Percentiles rank a stretch among this genome's conserved stretches.
phyloP scores from a whole-genome alignment of 106 monocot genomes.

The Amphibolis antarctica region DNA sequence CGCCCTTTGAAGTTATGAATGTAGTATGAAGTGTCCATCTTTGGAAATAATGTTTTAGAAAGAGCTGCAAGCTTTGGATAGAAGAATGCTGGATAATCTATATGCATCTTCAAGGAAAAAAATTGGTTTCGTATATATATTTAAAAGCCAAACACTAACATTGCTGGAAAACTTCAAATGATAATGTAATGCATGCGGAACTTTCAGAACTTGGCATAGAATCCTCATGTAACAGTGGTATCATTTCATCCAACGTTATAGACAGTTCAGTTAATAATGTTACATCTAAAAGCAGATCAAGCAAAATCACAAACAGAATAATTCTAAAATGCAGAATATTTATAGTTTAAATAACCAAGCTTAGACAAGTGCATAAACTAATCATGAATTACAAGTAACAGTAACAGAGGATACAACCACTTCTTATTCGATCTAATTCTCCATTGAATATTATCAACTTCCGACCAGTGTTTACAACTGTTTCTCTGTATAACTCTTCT shows the following conservation, averaged over 20 bases:
- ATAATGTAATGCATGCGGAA: too few relatives aligned
- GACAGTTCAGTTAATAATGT: too few relatives aligned
- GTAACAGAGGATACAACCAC: conserved; percentile 82
- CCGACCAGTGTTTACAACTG: conserved; percentile 48
- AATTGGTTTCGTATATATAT: background rate
- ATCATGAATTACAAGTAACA: background rate
- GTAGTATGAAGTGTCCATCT: conserved; percentile 67
- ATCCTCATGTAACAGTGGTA: too few relatives aligned
- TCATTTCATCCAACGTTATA: too few relatives aligned
- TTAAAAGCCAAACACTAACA: background rate
- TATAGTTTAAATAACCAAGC: too few relatives aligned
- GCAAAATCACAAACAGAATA: too few relatives aligned
- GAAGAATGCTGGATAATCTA: conserved; percentile 96
- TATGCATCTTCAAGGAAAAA: conserved; percentile 18
- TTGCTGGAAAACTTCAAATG: too few relatives aligned
- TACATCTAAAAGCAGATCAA: too few relatives aligned
- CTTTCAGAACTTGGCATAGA: too few relatives aligned
- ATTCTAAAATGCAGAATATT: too few relatives aligned
- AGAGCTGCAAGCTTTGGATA: conserved; percentile 24
- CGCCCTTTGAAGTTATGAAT: conserved; percentile 94
- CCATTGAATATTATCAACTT: conserved; percentile 91
- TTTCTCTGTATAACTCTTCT: conserved; percentile 81
- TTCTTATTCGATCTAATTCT: conserved; percentile 92
- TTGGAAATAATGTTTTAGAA: too few relatives aligned
- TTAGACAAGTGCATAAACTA: too few relatives aligned